These are phyloP conservation scores for Carex sylvatica DNA, from an alignment of 202 grass and related monocot genomes.

Conservation along the genomic window DNA sequence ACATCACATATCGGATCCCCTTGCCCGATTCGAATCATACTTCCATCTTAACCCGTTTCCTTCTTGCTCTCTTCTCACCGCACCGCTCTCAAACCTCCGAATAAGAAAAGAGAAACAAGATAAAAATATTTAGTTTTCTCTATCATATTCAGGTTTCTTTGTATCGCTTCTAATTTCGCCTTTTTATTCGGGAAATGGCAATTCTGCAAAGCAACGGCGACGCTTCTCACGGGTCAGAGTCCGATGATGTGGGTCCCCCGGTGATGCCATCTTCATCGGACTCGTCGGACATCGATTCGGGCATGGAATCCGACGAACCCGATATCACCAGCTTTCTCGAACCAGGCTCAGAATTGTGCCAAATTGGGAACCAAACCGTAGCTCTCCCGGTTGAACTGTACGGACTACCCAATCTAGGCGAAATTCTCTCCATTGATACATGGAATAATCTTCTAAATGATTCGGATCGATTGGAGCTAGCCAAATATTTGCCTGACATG, in stretches of 20 bases:
- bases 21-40: neutral
- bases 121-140: neutral
- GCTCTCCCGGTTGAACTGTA: constrained; percentile 36
- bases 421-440: constrained; percentile 35
- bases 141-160: constrained; percentile 20
- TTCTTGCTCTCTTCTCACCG: neutral
- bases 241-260: constrained; percentile 20
- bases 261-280: neutral
- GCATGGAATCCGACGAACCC: constrained; percentile 40
- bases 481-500: constrained; percentile 35
- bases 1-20: neutral
- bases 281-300: constrained; percentile 37
- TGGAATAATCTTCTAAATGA: constrained; percentile 36
- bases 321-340: constrained; percentile 33
- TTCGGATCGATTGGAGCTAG: constrained; percentile 29
- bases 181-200: neutral
- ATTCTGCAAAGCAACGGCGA: constrained; percentile 18
- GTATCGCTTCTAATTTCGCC: neutral
- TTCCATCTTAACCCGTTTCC: constrained; percentile 16
- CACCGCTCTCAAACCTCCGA: constrained; percentile 8
- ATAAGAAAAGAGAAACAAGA: neutral
- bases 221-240: constrained; percentile 20
- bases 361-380: constrained; percentile 35
- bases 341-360: constrained; percentile 34
- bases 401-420: constrained; percentile 24